These are phyloP conservation scores for Trametes cingulata DNA, from an alignment of 768 basidiomycete species.

Conservation along the genomic window DNA sequence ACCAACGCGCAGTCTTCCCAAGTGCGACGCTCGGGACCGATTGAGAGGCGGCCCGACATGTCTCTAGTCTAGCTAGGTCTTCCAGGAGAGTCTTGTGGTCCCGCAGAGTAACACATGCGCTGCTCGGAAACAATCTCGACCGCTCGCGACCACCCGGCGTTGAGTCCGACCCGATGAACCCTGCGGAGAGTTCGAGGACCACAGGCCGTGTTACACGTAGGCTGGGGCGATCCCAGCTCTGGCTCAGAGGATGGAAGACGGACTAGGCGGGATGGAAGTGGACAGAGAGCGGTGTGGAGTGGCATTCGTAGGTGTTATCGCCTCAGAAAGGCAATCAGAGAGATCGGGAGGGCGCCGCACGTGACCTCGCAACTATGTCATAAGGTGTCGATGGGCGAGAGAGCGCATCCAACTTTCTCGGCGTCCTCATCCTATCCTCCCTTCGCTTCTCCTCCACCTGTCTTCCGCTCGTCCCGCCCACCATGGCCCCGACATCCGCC, in stretches of 20 bases:
- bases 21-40: too few relatives aligned
- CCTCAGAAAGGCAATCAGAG: constrained; percentile 8
- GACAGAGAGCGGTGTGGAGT: background rate
- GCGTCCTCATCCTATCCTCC: constrained; percentile 7
- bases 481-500: constrained; percentile 44
- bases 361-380: constrained; percentile 22
- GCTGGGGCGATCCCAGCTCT: constrained; percentile 3
- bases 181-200: background rate
- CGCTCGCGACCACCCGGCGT: constrained; percentile 9
- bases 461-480: background rate
- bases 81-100: too few relatives aligned
- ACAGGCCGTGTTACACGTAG: background rate
- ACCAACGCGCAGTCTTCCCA: too few relatives aligned
- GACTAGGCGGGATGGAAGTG: background rate
- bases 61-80: too few relatives aligned
- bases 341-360: constrained; percentile 9
- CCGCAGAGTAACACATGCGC: background rate
- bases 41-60: too few relatives aligned
- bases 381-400: constrained; percentile 19
- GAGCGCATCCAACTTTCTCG: constrained; percentile 18
- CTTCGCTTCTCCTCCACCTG: constrained; percentile 4
- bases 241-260: background rate
- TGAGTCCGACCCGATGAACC: background rate
- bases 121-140: background rate
- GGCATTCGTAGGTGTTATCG: constrained; percentile 3